A percentile compares a stretch with the other conserved stretches of the same genome.
Evolutionary conservation across 108 stramenopile genomes (phyloP).

Genomic region (Schizochytrium sp.): DNA sequence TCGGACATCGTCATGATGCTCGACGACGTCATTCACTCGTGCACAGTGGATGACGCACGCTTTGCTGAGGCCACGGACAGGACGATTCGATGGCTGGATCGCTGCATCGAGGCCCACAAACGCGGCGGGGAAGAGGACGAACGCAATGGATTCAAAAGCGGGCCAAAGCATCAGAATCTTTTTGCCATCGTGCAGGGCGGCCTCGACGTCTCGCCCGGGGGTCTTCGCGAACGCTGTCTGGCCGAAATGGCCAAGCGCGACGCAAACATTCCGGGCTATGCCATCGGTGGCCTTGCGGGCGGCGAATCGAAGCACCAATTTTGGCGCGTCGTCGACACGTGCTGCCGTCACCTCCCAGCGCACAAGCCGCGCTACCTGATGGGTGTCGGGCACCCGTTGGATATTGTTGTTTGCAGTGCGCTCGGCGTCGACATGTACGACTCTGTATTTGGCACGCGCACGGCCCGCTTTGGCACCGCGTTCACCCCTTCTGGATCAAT

Average conservation of each 20-base stretch:
- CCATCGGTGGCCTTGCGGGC: slow-evolving; percentile 91
- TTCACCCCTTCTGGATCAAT: slow-evolving; percentile 65
- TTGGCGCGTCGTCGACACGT: slow-evolving; percentile 91
- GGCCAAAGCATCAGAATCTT: slow-evolving; percentile 62
- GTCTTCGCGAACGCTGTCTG: slow-evolving; percentile 80
- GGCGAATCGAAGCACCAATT: slow-evolving; percentile 91
- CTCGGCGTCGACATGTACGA: slow-evolving; percentile 97
- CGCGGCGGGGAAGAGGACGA: slow-evolving; percentile 17
- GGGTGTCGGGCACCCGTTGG: slow-evolving; percentile 96
- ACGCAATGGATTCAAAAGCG: background rate
- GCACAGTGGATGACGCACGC: slow-evolving; percentile 55
- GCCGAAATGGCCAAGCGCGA: slow-evolving; percentile 74
- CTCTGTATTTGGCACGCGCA: slow-evolving; percentile 95
- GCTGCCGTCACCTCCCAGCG: slow-evolving; percentile 70
- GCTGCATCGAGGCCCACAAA: slow-evolving; percentile 75
- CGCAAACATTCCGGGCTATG: slow-evolving; percentile 76
- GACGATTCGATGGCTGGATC: slow-evolving; percentile 88
- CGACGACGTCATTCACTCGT: slow-evolving; percentile 83
- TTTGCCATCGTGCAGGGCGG: slow-evolving; percentile 95
- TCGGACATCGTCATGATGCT: slow-evolving; percentile 93
- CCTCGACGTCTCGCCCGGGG: slow-evolving; percentile 74
- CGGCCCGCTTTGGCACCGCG: slow-evolving; percentile 88
- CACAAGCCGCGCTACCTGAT: slow-evolving; percentile 87
- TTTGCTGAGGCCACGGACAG: slow-evolving; percentile 77
- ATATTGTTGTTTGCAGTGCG: slow-evolving; percentile 91